A percentile compares a stretch with the other conserved stretches of the same genome.
These are phyloP conservation scores for Misopates orontium DNA, from an alignment of 257 asterid genomes.

Conservation along the genomic window DNA sequence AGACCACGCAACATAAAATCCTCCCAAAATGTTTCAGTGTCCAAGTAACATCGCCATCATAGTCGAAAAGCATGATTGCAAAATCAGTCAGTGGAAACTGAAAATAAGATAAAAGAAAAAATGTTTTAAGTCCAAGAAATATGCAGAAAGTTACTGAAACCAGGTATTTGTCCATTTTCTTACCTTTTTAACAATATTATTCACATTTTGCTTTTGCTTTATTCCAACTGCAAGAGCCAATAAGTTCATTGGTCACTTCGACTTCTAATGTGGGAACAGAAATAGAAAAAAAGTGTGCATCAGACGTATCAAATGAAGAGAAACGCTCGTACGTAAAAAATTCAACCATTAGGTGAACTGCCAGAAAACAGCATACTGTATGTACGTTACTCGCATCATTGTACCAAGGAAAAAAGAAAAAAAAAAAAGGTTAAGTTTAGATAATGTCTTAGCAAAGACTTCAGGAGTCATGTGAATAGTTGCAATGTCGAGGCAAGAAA, in stretches of 20 bases:
- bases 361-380: not conserved
- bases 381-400: too few species aligned
- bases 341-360: not conserved
- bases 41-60: slow-evolving; percentile 71
- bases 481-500: too few species aligned
- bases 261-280: slow-evolving; percentile 29
- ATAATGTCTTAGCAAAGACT: not conserved
- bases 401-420: too few species aligned
- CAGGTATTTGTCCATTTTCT: slow-evolving; percentile 1
- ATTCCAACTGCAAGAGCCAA: slow-evolving; percentile 80
- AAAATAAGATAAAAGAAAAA: slow-evolving; percentile 23
- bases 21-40: too few species aligned
- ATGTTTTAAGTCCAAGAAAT: slow-evolving; percentile 15
- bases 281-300: slow-evolving; percentile 23
- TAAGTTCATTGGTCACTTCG: slow-evolving; percentile 51
- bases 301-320: slow-evolving; percentile 22
- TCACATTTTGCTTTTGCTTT: slow-evolving; percentile 63
- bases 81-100: slow-evolving; percentile 59
- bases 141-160: not conserved
- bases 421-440: not conserved
- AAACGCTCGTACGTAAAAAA: not conserved
- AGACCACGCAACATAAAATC: not conserved
- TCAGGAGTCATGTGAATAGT: too few species aligned
- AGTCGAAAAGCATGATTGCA: slow-evolving; percentile 71
- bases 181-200: slow-evolving; percentile 67